phyloP scores from a whole-genome alignment of 75 land plant genomes.

The Cryptomeria japonica region DNA sequence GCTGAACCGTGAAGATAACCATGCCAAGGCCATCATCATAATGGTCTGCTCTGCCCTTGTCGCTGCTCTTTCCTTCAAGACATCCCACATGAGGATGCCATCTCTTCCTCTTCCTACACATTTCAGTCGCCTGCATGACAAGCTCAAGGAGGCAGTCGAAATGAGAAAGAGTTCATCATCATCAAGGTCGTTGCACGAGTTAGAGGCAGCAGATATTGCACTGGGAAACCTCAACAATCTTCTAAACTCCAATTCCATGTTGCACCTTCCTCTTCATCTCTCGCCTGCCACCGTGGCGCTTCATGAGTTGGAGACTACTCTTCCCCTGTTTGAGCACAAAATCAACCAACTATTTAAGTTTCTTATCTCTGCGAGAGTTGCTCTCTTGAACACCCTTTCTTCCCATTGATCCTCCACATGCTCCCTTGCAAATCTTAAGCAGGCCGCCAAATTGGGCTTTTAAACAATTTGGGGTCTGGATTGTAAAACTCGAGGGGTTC shows the following conservation, averaged over 20 bases:
- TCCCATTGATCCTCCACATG: no score
- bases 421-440: no score
- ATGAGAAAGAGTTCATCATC: background rate
- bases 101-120: no score
- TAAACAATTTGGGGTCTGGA: no score
- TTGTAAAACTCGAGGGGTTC: no score
- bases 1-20: background rate
- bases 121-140: background rate
- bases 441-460: no score
- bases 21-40: background rate
- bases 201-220: background rate
- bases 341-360: no score
- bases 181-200: background rate
- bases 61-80: no score
- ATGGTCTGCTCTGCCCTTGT: background rate
- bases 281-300: background rate
- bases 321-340: no score
- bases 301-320: background rate
- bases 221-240: background rate
- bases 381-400: no score
- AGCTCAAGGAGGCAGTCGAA: background rate
- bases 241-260: background rate
- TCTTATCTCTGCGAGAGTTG: no score
- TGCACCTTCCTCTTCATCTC: background rate
- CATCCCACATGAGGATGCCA: background rate